Evolutionary conservation across 805 yeast genomes (phyloP), one percentile per base, ranked within the genome.

Genomic region (Diddensiella transvaalensis): DNA sequence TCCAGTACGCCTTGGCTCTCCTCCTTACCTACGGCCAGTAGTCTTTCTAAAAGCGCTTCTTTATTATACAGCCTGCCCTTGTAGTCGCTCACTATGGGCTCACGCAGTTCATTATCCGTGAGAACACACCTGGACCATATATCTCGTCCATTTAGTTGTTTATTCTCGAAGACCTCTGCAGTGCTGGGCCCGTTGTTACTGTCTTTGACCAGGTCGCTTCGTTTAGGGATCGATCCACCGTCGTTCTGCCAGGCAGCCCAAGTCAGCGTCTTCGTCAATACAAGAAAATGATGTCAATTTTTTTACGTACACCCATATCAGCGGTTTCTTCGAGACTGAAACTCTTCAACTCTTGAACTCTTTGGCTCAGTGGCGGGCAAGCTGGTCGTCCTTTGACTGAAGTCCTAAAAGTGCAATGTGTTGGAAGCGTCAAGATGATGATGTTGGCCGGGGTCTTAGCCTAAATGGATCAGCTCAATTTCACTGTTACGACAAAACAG

Each of bases 181-280:
- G 61, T 56, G 3, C 63, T 49, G 13, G 47, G 51, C 8, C 49
- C 61, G 26, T 48, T 53, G 1, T 46, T 24, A 6, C 45, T 60
- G 17, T 48, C 52, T 32, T 56, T 62, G 13, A 66, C 64, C 8
- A 78, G 73, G 53, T 82, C 85, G 51, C 73, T 71, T 23, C 86
- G 68, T 38, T 76, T 75, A 15, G 83, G 83, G 21, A 84, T 79
- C 0, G 86, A 75, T 4, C 89, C 88, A 21, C 91, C 91, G 60
- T 85, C 91, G 40, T 60, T 60, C 63, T 60, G n/a, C n/a, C n/a
- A n/a, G n/a, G n/a, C n/a, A n/a, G n/a, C n/a, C n/a, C n/a, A n/a
- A n/a, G n/a, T n/a, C n/a, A n/a, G n/a, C n/a, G n/a, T n/a, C n/a
- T n/a, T n/a, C n/a, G n/a, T n/a, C n/a, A 35, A 35, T 15, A 35